Conservation (phyloP, 2,329 filamentous ascomycete species). For the Ophiocordyceps polyrhachis-furcata region DNA sequence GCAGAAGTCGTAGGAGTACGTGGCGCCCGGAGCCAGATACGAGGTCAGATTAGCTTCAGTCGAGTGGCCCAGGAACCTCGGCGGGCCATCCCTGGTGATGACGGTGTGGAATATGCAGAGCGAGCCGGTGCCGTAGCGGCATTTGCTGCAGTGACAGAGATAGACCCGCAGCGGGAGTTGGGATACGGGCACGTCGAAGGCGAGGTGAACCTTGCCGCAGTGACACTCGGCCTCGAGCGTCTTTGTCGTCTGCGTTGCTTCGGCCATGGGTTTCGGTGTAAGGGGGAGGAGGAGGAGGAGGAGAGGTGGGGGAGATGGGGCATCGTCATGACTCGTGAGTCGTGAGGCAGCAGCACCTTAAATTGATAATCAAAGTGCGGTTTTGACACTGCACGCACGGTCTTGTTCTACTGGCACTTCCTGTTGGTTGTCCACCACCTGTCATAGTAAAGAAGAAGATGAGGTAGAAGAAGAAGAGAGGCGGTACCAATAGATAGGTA, state of each 20-base stretch:
- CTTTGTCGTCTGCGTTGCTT: slow-evolving; percentile 6
- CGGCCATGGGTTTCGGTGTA: background rate
- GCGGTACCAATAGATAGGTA: too few relatives aligned
- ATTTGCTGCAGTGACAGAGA: slow-evolving; percentile 27
- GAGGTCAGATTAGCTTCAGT: slow-evolving; percentile 15
- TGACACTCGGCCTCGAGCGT: slow-evolving; percentile 25
- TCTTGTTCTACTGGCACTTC: too few relatives aligned
- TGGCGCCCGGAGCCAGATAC: slow-evolving; percentile 14
- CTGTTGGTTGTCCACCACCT: too few relatives aligned
- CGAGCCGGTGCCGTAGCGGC: slow-evolving; percentile 22
- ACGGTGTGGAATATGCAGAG: slow-evolving; percentile 22
- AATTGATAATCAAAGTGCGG: too few relatives aligned
- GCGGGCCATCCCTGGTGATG: slow-evolving; percentile 15
- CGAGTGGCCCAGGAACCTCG: slow-evolving; percentile 21
- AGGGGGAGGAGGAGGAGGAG: background rate
- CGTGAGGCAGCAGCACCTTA: too few relatives aligned
- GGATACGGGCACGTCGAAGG: slow-evolving; percentile 17
- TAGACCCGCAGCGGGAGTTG: slow-evolving; percentile 21
- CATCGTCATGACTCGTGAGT: background rate
- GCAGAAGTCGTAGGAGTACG: slow-evolving; percentile 23
- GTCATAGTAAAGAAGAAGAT: too few relatives aligned
- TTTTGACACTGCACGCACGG: too few relatives aligned
- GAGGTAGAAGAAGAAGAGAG: too few relatives aligned
- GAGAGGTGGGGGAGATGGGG: too few relatives aligned
- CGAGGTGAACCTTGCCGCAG: slow-evolving; percentile 24